A percentile compares a stretch with the other conserved stretches of the same genome.
Evolutionary conservation across 2,329 filamentous ascomycete species (phyloP).

Genomic region (Madurella mycetomatis): DNA sequence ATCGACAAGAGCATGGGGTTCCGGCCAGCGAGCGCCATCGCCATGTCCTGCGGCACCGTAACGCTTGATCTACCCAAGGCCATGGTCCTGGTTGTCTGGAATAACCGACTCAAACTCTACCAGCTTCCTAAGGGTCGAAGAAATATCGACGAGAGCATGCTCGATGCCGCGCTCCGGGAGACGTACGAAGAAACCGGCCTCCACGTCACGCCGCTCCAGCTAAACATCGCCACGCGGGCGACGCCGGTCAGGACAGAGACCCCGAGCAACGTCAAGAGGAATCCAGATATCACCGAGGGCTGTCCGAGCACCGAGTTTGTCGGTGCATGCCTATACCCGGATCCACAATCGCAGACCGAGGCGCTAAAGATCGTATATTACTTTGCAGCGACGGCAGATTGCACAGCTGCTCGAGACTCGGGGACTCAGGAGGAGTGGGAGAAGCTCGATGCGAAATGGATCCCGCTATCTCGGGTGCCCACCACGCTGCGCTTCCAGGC

Average conservation of each 20-base stretch:
- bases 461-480: slow-evolving; percentile 21
- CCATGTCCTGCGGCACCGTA: slow-evolving; percentile 45
- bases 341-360: slow-evolving; percentile 31
- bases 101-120: slow-evolving; percentile 39
- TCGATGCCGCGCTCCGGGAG: slow-evolving; percentile 42
- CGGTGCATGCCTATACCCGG: slow-evolving; percentile 35
- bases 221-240: slow-evolving; percentile 42
- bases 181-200: slow-evolving; percentile 47
- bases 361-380: slow-evolving; percentile 40
- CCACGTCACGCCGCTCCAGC: slow-evolving; percentile 34
- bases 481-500: slow-evolving; percentile 27
- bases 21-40: slow-evolving; percentile 38
- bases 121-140: slow-evolving; percentile 48
- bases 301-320: slow-evolving; percentile 34
- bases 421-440: slow-evolving; percentile 33
- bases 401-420: slow-evolving; percentile 22
- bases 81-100: slow-evolving; percentile 41
- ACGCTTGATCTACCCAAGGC: slow-evolving; percentile 36
- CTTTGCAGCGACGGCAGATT: slow-evolving; percentile 35
- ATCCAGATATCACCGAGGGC: slow-evolving; percentile 28
- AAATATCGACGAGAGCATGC: slow-evolving; percentile 42
- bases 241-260: slow-evolving; percentile 29
- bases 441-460: slow-evolving; percentile 26
- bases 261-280: slow-evolving; percentile 13
- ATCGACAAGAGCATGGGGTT: slow-evolving; percentile 35